A percentile compares a stretch with the other conserved stretches of the same genome.
Conservation (phyloP, 2,329 filamentous ascomycete genomes). For the Pestalotiopsis fici region DNA sequence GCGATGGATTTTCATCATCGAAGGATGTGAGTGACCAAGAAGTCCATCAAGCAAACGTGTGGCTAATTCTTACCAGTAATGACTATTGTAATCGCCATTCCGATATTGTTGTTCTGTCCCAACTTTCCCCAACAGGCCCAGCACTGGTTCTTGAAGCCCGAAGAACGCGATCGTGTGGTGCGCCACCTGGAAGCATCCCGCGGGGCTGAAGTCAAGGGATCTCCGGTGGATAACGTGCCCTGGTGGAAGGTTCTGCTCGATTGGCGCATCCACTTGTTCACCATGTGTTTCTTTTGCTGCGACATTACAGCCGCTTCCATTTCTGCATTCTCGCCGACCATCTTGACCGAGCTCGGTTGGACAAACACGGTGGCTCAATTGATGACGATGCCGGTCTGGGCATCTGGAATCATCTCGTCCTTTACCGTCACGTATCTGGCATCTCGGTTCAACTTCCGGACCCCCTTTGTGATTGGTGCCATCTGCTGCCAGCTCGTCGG, state of each 20-base stretch:
- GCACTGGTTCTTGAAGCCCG: conserved; percentile 24
- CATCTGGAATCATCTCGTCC: conserved; percentile 22
- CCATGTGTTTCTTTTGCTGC: conserved; percentile 30
- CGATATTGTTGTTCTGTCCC: conserved; percentile 23
- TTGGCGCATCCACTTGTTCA: conserved; percentile 30
- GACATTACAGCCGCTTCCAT: conserved; percentile 28
- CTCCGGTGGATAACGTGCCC: conserved; percentile 20
- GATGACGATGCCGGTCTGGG: conserved; percentile 30
- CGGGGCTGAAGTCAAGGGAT: conserved; percentile 22
- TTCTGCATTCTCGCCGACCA: conserved; percentile 25
- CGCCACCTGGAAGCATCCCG: conserved; percentile 22
- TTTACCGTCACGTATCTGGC: conserved; percentile 24
- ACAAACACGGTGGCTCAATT: conserved; percentile 23
- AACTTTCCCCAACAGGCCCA: conserved; percentile 28
- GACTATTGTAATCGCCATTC: conserved; percentile 19
- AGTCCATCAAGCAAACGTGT: neutral
- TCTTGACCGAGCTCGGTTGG: conserved; percentile 26
- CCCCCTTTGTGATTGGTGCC: conserved; percentile 23
- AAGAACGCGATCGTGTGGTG: conserved; percentile 23
- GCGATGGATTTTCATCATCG: conserved; percentile 48
- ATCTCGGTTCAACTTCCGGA: conserved; percentile 19
- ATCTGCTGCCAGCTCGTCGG: conserved; percentile 25
- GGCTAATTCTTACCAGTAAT: conserved; percentile 11
- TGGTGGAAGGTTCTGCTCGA: conserved; percentile 25
- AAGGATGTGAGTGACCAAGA: conserved; percentile 16